Evolutionary conservation across 345 rosid species (phyloP).

Genomic region (Corchorus capsularis): DNA sequence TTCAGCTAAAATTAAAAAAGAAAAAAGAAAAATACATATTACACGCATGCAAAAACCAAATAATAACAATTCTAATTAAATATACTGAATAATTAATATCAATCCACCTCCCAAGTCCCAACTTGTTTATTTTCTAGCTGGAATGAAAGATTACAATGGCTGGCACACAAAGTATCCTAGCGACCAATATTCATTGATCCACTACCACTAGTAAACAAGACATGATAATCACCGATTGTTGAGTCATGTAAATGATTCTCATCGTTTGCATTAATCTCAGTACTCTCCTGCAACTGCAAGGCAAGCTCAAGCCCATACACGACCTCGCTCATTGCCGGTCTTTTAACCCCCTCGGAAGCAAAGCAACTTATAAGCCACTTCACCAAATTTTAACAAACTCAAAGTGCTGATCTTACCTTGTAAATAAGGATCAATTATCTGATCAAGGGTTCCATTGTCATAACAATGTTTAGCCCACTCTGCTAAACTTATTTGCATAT

Average conservation of each 20-base stretch:
- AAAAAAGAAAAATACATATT: no score
- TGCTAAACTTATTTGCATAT: slow-evolving; percentile 40
- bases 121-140: neutral
- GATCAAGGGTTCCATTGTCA: slow-evolving; percentile 39
- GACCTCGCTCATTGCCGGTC: slow-evolving; percentile 47
- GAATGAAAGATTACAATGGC: neutral
- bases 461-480: slow-evolving; percentile 43
- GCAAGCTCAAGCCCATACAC: slow-evolving; percentile 45
- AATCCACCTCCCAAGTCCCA: no score
- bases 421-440: slow-evolving; percentile 34
- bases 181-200: neutral
- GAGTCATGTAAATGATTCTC: neutral
- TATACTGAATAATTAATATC: no score
- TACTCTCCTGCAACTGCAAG: slow-evolving; percentile 23
- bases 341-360: slow-evolving; percentile 34
- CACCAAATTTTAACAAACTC: slow-evolving; percentile 35
- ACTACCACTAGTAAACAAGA: neutral
- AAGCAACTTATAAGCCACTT: slow-evolving; percentile 35
- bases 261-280: neutral
- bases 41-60: no score
- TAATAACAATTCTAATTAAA: no score
- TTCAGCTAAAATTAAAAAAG: no score
- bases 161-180: neutral
- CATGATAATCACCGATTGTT: neutral
- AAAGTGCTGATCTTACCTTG: slow-evolving; percentile 26